Evolutionary conservation across 305 asterid species (phyloP), one percentile per base, ranked within the genome.

Genomic region (Fraxinus nigra): DNA sequence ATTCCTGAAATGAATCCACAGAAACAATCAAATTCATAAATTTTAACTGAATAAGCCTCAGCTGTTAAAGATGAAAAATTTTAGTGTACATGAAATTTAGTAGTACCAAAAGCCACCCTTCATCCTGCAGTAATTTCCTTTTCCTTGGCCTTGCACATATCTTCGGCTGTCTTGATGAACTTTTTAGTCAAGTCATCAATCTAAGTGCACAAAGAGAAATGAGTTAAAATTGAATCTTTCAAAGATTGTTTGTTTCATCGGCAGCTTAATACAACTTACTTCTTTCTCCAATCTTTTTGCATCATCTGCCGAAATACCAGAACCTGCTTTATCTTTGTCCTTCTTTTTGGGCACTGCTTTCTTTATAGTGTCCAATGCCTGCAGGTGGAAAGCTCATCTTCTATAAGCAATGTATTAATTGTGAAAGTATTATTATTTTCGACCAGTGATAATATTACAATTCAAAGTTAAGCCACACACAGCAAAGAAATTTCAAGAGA

Each of bases 111-210:
- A 83, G 83, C 63, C 79, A 20, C 11, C 43, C 4, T 79, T 92
- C 88, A 95, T 86, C 94, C 91, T 61, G 77, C 87, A 79, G 90
- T 85, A 35, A 94, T 95, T 86, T 94, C 98, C 85, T 91, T 95
- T 78, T 95, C 98, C 91, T 93, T 95, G 61, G 93, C 89, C 88
- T 95, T 94, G 94, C 97, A 94, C 92, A 92, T 91, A 86, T 93
- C 99, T 88, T 95, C 99, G 22, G 99, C 97, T 18, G 90, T 84
- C 91, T 94, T 94, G 80, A 92, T 91, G 74, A 89, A 95, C 92
- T 91, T 95, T 65, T 92, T 95, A 1, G 98, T 95, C 89, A 92
- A 81, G 69, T 93, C 98, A 37, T 95, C 98, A 35, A 94, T 90
- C 98, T 95, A 91, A 70, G 72, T 38, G 51, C 33, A 83, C 7